Conservation (phyloP, 495 filamentous ascomycete species). For the Trichoderma reesei region DNA sequence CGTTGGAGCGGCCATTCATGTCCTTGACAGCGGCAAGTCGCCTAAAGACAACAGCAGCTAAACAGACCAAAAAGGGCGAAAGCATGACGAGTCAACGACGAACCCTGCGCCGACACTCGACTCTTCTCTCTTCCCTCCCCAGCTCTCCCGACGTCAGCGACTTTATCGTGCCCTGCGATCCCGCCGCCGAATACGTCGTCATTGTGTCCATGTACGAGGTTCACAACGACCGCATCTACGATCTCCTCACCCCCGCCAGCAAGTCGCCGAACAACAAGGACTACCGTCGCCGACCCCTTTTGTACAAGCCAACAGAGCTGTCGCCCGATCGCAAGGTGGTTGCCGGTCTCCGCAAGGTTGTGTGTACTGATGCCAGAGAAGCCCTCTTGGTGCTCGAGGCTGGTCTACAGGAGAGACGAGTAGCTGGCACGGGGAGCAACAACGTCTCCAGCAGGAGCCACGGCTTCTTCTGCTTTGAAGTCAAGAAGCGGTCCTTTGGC, state of each 20-base stretch:
- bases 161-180: slow-evolving; percentile 55
- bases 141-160: slow-evolving; percentile 65
- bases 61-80: slow-evolving; percentile 33
- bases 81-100: slow-evolving; percentile 41
- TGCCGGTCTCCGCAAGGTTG: slow-evolving; percentile 80
- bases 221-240: slow-evolving; percentile 96
- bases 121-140: slow-evolving; percentile 63
- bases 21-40: slow-evolving; percentile 28
- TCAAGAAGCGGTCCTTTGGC: slow-evolving; percentile 65
- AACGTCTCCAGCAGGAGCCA: slow-evolving; percentile 83
- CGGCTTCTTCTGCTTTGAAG: slow-evolving; percentile 92
- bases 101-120: slow-evolving; percentile 50
- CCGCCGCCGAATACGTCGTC: slow-evolving; percentile 74
- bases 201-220: slow-evolving; percentile 98
- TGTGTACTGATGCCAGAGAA: slow-evolving; percentile 76
- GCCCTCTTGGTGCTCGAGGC: slow-evolving; percentile 87
- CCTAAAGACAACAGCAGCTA: slow-evolving; percentile 31
- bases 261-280: slow-evolving; percentile 50
- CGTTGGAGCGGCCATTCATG: slow-evolving; percentile 31
- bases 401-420: slow-evolving; percentile 75
- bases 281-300: slow-evolving; percentile 57
- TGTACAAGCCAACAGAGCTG: slow-evolving; percentile 81
- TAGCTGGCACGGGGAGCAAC: slow-evolving; percentile 85
- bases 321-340: slow-evolving; percentile 85
- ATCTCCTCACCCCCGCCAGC: slow-evolving; percentile 59